Percentiles rank a stretch among this genome's conserved stretches.
These are phyloP conservation scores for Clonostachys byssicola DNA, from an alignment of 2,329 filamentous ascomycete species.

Conservation along the genomic window DNA sequence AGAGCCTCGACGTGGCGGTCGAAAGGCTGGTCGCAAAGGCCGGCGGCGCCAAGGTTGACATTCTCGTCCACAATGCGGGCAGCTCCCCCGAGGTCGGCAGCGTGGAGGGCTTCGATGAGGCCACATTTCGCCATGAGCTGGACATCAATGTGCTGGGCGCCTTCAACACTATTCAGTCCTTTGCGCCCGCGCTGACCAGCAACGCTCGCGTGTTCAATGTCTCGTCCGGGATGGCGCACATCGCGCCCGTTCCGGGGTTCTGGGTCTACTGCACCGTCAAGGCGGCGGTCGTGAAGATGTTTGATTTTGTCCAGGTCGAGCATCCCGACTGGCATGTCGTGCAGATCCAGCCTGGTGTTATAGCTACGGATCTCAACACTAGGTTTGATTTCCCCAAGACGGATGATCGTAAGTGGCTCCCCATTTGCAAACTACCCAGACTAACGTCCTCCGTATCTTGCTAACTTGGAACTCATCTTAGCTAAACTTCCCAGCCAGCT, in stretches of 20 bases:
- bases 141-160: conserved; percentile 14
- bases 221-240: conserved; percentile 4
- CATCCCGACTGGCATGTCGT: conserved; percentile 29
- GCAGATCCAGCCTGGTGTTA: conserved; percentile 32
- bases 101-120: neutral
- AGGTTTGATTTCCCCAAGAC: conserved; percentile 2
- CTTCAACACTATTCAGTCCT: conserved; percentile 15
- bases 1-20: neutral
- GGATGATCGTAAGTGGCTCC: neutral
- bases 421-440: too few species aligned
- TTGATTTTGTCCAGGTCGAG: conserved; percentile 24
- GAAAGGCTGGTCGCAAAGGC: neutral
- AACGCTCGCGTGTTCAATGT: conserved; percentile 12
- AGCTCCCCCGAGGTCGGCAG: conserved; percentile 1
- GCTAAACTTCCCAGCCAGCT: conserved; percentile 11
- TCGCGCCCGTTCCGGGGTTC: conserved; percentile 9
- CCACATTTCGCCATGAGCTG: conserved; percentile 1
- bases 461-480: neutral
- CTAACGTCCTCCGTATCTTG: too few species aligned
- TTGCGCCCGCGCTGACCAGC: conserved; percentile 7
- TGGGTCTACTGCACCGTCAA: conserved; percentile 27
- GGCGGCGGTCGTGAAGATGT: conserved; percentile 23
- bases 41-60: conserved; percentile 14
- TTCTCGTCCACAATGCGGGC: conserved; percentile 20
- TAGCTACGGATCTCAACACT: conserved; percentile 19